Conservation (phyloP, 495 filamentous ascomycete species). For the Lophiostoma macrostomum region DNA sequence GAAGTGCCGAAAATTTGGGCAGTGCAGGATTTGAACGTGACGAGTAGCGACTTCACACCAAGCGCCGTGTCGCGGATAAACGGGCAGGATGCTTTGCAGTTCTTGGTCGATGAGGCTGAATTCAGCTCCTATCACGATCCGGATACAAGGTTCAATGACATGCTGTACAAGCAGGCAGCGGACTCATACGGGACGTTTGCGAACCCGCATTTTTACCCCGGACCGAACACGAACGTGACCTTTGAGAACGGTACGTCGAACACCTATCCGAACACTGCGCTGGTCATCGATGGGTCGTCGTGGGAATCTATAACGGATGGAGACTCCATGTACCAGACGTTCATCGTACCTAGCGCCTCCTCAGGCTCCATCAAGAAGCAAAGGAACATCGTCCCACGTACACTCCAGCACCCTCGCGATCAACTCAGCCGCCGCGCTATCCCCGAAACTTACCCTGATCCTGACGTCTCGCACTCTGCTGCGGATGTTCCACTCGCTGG, state of each 20-base stretch:
- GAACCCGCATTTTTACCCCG: constrained; percentile 29
- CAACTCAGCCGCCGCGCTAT: constrained; percentile 4
- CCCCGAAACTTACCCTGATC: constrained; percentile 23
- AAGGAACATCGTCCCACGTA: constrained; percentile 13
- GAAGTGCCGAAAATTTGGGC: constrained; percentile 30
- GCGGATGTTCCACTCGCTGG: constrained; percentile 25
- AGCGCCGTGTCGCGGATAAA: constrained; percentile 24
- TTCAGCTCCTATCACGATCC: constrained; percentile 30
- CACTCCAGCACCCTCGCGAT: constrained; percentile 13
- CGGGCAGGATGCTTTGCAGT: constrained; percentile 25
- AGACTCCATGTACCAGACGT: constrained; percentile 23
- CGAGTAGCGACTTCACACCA: background rate
- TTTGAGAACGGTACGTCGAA: constrained; percentile 29
- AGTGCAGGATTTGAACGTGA: constrained; percentile 25
- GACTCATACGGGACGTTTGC: constrained; percentile 28
- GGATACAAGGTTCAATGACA: constrained; percentile 30
- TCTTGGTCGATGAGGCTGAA: constrained; percentile 20
- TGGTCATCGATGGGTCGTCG: constrained; percentile 11
- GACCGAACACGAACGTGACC: constrained; percentile 15
- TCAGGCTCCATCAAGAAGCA: constrained; percentile 17
- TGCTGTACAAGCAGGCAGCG: constrained; percentile 31
- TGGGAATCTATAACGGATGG: constrained; percentile 23
- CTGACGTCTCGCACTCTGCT: constrained; percentile 16
- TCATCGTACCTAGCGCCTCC: constrained; percentile 1
- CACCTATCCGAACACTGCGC: constrained; percentile 20